Percentiles rank a stretch among this genome's conserved stretches.
Evolutionary conservation across 2,329 filamentous ascomycete species (phyloP).

Genomic region (Colletotrichum musicola): DNA sequence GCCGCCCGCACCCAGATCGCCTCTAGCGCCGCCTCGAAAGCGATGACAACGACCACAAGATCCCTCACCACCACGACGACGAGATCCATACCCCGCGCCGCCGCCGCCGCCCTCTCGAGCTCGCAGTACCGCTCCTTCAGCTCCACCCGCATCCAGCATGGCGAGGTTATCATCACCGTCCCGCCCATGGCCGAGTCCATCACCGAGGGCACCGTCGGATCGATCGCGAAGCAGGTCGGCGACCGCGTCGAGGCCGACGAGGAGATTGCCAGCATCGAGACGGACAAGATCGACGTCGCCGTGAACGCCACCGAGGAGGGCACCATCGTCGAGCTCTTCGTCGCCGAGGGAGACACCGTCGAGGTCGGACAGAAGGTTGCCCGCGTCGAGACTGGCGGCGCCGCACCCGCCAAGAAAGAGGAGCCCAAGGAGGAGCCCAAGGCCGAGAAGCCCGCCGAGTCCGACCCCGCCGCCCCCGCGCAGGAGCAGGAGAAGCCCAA

Average conservation of each 20-base stretch:
- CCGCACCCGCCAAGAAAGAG: conserved; percentile 35
- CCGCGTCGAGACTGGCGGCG: conserved; percentile 45
- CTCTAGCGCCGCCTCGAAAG: conserved; percentile 29
- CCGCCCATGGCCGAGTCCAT: conserved; percentile 51
- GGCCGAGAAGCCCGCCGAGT: conserved; percentile 6
- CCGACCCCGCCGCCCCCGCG: conserved; percentile 21
- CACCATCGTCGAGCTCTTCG: conserved; percentile 47
- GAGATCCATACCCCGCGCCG: conserved; percentile 12
- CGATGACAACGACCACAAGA: neutral
- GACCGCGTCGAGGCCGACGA: conserved; percentile 48
- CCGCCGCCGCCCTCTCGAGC: conserved; percentile 20
- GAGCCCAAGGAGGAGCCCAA: conserved; percentile 40
- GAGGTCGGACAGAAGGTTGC: conserved; percentile 49
- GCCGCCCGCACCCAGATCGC: conserved; percentile 19
- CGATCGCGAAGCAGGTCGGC: conserved; percentile 46
- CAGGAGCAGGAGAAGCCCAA: conserved; percentile 36
- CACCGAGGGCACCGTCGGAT: conserved; percentile 46
- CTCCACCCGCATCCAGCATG: conserved; percentile 36
- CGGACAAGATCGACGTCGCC: conserved; percentile 50
- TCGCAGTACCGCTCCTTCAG: conserved; percentile 36
- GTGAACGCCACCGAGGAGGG: conserved; percentile 46
- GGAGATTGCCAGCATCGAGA: conserved; percentile 50
- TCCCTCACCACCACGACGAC: conserved; percentile 12
- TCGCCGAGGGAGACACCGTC: conserved; percentile 48
- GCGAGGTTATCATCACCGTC: conserved; percentile 43